These are phyloP conservation scores for Colletotrichum sp. DNA, from an alignment of 2,329 filamentous ascomycete species.

Conservation along the genomic window DNA sequence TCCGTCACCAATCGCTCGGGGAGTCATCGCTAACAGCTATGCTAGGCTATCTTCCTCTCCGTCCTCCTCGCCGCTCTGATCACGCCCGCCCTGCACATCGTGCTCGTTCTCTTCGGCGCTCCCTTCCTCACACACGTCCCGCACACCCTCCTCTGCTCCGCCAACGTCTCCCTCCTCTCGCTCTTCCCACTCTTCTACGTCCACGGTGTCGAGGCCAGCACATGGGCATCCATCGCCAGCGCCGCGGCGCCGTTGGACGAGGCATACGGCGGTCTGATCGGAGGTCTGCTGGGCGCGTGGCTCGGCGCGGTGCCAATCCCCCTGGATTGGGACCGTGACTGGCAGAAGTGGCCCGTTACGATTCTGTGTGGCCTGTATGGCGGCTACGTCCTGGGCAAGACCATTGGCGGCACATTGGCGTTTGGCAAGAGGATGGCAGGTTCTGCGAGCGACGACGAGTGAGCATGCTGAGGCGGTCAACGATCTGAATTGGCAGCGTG, in stretches of 20 bases:
- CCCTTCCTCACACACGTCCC: conserved; percentile 81
- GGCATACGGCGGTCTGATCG: conserved; percentile 81
- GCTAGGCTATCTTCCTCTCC: conserved; percentile 50
- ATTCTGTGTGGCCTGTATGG: conserved; percentile 83
- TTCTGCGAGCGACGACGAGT: conserved; percentile 3
- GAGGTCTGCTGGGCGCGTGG: conserved; percentile 84
- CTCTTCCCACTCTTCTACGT: conserved; percentile 84
- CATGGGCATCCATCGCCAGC: conserved; percentile 75
- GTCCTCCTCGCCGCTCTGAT: conserved; percentile 71
- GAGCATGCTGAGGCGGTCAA: neutral
- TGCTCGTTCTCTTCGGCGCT: conserved; percentile 88
- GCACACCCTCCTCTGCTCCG: conserved; percentile 80
- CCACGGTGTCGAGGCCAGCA: conserved; percentile 75
- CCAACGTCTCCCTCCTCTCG: conserved; percentile 81
- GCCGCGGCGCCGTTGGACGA: conserved; percentile 78
- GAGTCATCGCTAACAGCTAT: neutral
- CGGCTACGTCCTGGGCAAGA: conserved; percentile 76
- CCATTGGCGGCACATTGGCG: conserved; percentile 58
- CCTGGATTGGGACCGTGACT: conserved; percentile 97
- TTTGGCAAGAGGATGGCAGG: conserved; percentile 49
- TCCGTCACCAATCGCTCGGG: neutral
- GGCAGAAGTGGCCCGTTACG: conserved; percentile 98
- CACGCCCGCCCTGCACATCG: conserved; percentile 64
- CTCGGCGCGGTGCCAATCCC: conserved; percentile 94
- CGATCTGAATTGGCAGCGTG: neutral